A percentile compares a stretch with the other conserved stretches of the same genome.
These are phyloP conservation scores for Endothia cerciana DNA, from an alignment of 2,329 filamentous ascomycete species.

Conservation along the genomic window DNA sequence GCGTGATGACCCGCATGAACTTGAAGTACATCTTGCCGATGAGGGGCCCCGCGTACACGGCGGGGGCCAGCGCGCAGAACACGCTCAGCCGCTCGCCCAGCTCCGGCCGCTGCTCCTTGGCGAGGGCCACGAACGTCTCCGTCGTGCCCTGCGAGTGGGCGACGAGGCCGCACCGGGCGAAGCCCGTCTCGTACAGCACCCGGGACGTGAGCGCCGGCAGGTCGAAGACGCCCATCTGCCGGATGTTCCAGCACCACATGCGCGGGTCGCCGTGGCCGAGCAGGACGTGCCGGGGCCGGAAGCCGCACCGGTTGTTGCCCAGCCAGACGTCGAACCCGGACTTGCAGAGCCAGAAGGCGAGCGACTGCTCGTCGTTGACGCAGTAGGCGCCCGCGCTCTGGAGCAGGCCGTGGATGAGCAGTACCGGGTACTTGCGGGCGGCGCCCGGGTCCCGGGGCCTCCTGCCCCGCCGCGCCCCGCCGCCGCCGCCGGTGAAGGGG, in stretches of 20 bases:
- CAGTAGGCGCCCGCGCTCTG: constrained; percentile 90
- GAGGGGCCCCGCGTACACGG: constrained; percentile 84
- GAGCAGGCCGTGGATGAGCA: constrained; percentile 85
- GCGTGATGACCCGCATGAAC: constrained; percentile 83
- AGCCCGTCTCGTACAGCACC: constrained; percentile 81
- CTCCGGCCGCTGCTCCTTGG: constrained; percentile 87
- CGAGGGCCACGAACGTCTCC: constrained; percentile 82
- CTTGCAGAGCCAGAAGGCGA: constrained; percentile 92
- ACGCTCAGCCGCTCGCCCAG: constrained; percentile 82
- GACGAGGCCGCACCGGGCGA: constrained; percentile 79
- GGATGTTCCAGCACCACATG: constrained; percentile 97
- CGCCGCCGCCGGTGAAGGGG: constrained; percentile 56
- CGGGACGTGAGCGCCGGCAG: constrained; percentile 79
- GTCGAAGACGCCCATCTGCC: constrained; percentile 90
- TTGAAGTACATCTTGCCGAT: constrained; percentile 90
- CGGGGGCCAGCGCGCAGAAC: constrained; percentile 89
- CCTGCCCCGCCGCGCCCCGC: constrained; percentile 32
- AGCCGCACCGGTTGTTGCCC: constrained; percentile 90
- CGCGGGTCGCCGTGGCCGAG: constrained; percentile 77
- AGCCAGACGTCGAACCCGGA: constrained; percentile 94
- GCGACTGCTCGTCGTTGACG: constrained; percentile 83
- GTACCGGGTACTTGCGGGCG: constrained; percentile 74
- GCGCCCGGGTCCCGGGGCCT: constrained; percentile 42
- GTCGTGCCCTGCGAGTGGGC: constrained; percentile 92
- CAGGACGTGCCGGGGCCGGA: constrained; percentile 74